Evolutionary conservation across 2,329 filamentous ascomycete genomes (phyloP).

Genomic region (Aspergillus pseudoterreus): DNA sequence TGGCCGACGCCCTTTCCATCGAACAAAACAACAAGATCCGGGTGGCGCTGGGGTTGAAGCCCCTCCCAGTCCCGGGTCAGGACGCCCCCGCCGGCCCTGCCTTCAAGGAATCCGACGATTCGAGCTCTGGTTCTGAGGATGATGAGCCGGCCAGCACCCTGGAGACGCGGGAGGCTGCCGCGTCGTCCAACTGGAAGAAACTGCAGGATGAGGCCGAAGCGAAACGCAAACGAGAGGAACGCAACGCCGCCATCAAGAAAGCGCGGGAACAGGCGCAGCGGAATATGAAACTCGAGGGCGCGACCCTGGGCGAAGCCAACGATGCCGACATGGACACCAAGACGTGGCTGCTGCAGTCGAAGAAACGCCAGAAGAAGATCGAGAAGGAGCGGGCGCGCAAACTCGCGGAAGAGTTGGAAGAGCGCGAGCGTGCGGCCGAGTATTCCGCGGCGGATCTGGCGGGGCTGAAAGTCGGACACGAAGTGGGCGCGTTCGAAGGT

Average conservation of each 20-base stretch:
- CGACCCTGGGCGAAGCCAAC: slow-evolving; percentile 74
- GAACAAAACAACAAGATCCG: slow-evolving; percentile 94
- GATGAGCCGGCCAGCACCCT: slow-evolving; percentile 77
- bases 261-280: slow-evolving; percentile 80
- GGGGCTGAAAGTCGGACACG: slow-evolving; percentile 88
- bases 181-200: slow-evolving; percentile 51
- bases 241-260: slow-evolving; percentile 78
- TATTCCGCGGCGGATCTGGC: slow-evolving; percentile 84
- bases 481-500: slow-evolving; percentile 74
- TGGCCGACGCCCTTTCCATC: slow-evolving; percentile 65
- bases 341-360: slow-evolving; percentile 81
- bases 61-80: slow-evolving; percentile 74
- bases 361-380: slow-evolving; percentile 92
- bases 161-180: slow-evolving; percentile 57
- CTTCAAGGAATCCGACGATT: slow-evolving; percentile 53
- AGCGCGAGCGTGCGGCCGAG: slow-evolving; percentile 68
- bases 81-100: slow-evolving; percentile 47
- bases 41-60: slow-evolving; percentile 82
- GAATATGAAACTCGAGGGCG: slow-evolving; percentile 71
- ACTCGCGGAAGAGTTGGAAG: slow-evolving; percentile 71
- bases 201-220: slow-evolving; percentile 65
- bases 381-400: slow-evolving; percentile 66
- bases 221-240: slow-evolving; percentile 74
- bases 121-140: slow-evolving; percentile 44
- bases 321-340: slow-evolving; percentile 70